Conservation (phyloP, 768 basidiomycete genomes). For the Podaxis sp. region DNA sequence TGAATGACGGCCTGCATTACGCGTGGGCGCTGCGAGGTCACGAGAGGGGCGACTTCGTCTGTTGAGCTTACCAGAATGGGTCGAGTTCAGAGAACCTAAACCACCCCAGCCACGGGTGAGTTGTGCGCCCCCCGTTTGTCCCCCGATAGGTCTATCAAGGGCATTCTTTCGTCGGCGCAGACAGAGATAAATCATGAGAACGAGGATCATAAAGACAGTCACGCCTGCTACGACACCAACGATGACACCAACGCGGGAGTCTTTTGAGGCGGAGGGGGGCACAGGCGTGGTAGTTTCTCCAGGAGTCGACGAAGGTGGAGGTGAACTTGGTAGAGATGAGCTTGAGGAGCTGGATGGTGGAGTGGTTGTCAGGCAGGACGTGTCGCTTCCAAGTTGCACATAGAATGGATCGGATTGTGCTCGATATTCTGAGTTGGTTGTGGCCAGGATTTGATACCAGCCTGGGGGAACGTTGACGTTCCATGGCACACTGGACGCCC, state of each 20-base stretch:
- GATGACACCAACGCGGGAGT: slow-evolving; percentile 41
- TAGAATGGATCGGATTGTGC: slow-evolving; percentile 28
- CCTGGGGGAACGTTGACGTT: slow-evolving; percentile 51
- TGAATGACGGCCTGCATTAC: slow-evolving; percentile 16
- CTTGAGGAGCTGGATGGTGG: slow-evolving; percentile 17
- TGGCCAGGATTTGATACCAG: slow-evolving; percentile 41
- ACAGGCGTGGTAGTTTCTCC: slow-evolving; percentile 20
- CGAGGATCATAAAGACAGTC: slow-evolving; percentile 31
- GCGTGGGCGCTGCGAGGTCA: slow-evolving; percentile 5
- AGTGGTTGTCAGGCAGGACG: slow-evolving; percentile 31
- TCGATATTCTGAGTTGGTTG: slow-evolving; percentile 23
- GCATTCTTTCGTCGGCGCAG: slow-evolving; percentile 24
- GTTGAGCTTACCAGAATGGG: slow-evolving; percentile 8
- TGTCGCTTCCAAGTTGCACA: slow-evolving; percentile 30
- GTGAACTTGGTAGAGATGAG: slow-evolving; percentile 18
- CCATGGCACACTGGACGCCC: slow-evolving; percentile 28
- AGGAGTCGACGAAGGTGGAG: neutral
- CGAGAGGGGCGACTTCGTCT: slow-evolving; percentile 2
- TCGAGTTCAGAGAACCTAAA: slow-evolving; percentile 34
- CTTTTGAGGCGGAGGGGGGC: slow-evolving; percentile 23
- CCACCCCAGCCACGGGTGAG: slow-evolving; percentile 28
- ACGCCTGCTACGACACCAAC: slow-evolving; percentile 55
- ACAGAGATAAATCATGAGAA: slow-evolving; percentile 34
- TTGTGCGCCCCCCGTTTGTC: slow-evolving; percentile 9
- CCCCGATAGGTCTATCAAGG: slow-evolving; percentile 5